Conservation (phyloP, 1,284 basidiomycete genomes). For the Trichosporon ovoides region DNA sequence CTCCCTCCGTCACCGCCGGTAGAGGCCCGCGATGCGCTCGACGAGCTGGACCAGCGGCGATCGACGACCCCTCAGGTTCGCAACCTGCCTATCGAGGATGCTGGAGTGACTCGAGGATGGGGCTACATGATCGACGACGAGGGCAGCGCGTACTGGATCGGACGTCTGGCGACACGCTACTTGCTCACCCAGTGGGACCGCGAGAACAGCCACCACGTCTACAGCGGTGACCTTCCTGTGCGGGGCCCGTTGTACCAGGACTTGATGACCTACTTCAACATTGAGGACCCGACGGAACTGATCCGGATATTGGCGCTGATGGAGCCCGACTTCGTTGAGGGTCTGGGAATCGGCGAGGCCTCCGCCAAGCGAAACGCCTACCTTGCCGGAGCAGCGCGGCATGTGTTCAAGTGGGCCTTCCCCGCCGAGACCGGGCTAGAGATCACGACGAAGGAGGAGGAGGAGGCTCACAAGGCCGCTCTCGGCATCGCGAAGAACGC, state of each 20-base stretch:
- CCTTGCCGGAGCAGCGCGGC: slow-evolving; percentile 35
- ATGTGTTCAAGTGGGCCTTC: slow-evolving; percentile 40
- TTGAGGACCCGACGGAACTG: slow-evolving; percentile 32
- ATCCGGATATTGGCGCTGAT: slow-evolving; percentile 35
- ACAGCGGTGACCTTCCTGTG: slow-evolving; percentile 19
- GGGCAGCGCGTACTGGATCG: slow-evolving; percentile 42
- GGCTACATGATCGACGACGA: slow-evolving; percentile 45
- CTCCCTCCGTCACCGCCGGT: slow-evolving; percentile 15
- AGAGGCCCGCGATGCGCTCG: slow-evolving; percentile 2
- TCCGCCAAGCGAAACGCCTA: slow-evolving; percentile 37
- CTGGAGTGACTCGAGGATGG: slow-evolving; percentile 38
- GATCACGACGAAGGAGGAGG: slow-evolving; percentile 8
- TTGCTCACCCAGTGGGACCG: slow-evolving; percentile 34
- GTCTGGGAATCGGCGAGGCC: slow-evolving; percentile 30
- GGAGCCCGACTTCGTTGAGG: slow-evolving; percentile 22
- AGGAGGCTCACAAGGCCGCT: slow-evolving; percentile 24
- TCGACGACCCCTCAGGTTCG: background rate
- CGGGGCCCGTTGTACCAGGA: slow-evolving; percentile 32
- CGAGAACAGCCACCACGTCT: slow-evolving; percentile 26
- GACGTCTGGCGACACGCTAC: slow-evolving; percentile 36
- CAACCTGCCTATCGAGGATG: slow-evolving; percentile 33
- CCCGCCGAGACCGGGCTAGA: slow-evolving; percentile 22
- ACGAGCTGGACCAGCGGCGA: background rate
- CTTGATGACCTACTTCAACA: slow-evolving; percentile 36
- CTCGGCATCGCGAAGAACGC: slow-evolving; percentile 24